Percentiles rank a stretch among this genome's conserved stretches.
Evolutionary conservation across 2,329 filamentous ascomycete species (phyloP).

Genomic region (Calonectria montana): DNA sequence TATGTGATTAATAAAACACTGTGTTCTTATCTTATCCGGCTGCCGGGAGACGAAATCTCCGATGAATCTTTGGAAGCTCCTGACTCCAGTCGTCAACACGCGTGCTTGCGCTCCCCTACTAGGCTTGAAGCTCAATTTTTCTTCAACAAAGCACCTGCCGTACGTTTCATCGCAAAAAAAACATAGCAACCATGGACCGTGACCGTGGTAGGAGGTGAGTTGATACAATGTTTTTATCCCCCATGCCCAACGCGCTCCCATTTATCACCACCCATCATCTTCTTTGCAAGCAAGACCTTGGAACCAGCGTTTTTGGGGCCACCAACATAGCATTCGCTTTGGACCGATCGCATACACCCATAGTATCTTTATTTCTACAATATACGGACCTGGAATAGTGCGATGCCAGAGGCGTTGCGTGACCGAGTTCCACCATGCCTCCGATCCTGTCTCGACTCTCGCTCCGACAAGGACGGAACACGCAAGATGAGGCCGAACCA

Average conservation of each 20-base stretch:
- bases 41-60: conserved; percentile 38
- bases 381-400: not conserved
- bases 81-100: conserved; percentile 32
- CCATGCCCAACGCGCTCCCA: conserved; percentile 4
- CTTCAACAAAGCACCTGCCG: conserved; percentile 23
- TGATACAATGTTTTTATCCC: conserved; percentile 19
- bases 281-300: conserved; percentile 6
- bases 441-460: not conserved
- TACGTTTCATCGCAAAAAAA: conserved; percentile 7
- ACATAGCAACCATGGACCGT: conserved; percentile 47
- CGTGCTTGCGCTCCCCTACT: conserved; percentile 34
- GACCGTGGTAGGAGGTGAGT: conserved; percentile 54
- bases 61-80: conserved; percentile 29
- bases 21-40: conserved; percentile 37
- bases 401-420: not conserved
- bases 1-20: not conserved
- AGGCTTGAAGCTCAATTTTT: conserved; percentile 12
- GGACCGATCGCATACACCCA: conserved; percentile 8
- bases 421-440: conserved; percentile 8
- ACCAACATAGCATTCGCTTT: not conserved
- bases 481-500: not conserved
- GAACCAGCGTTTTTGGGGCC: conserved; percentile 14
- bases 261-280: conserved; percentile 15
- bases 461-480: not conserved
- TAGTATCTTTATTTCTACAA: not conserved